phyloP scores from a whole-genome alignment of 148 eudicot species.

The Silene latifolia region DNA sequence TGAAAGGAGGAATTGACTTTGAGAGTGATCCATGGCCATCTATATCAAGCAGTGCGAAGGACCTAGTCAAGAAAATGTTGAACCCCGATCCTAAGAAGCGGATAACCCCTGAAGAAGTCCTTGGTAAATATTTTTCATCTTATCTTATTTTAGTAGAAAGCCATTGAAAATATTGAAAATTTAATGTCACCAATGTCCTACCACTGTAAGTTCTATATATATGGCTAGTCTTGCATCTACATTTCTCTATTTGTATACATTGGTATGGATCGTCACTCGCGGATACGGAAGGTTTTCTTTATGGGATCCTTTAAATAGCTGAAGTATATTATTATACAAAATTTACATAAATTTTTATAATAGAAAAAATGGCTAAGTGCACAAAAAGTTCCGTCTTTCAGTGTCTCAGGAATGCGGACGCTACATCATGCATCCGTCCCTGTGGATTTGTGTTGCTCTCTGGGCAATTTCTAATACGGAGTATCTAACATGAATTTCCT shows the following conservation, averaged over 20 bases:
- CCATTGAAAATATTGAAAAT: neutral
- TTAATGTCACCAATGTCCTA: neutral
- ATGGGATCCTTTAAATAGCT: no score
- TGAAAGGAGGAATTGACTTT: slow-evolving; percentile 71
- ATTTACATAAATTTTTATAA: no score
- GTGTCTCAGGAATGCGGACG: no score
- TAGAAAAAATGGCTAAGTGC: neutral
- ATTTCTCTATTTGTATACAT: no score
- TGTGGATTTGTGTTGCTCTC: no score
- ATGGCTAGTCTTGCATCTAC: no score
- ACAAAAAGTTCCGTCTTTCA: neutral
- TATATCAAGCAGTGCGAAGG: slow-evolving; percentile 76
- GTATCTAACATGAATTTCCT: slow-evolving; percentile 5
- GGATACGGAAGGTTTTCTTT: no score
- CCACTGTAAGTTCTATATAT: neutral
- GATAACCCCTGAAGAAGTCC: slow-evolving; percentile 76
- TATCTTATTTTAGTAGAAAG: neutral
- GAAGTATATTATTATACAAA: no score
- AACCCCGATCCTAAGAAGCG: slow-evolving; percentile 71
- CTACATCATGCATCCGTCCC: no score
- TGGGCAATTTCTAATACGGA: no score
- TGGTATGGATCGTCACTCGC: no score
- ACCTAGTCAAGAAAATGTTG: slow-evolving; percentile 78
- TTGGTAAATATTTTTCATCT: slow-evolving; percentile 40
- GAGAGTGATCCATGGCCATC: slow-evolving; percentile 85